Percentiles rank a stretch among this genome's conserved stretches.
Evolutionary conservation across 2,329 filamentous ascomycete species (phyloP).

Genomic region (Colletotrichum falcatum): DNA sequence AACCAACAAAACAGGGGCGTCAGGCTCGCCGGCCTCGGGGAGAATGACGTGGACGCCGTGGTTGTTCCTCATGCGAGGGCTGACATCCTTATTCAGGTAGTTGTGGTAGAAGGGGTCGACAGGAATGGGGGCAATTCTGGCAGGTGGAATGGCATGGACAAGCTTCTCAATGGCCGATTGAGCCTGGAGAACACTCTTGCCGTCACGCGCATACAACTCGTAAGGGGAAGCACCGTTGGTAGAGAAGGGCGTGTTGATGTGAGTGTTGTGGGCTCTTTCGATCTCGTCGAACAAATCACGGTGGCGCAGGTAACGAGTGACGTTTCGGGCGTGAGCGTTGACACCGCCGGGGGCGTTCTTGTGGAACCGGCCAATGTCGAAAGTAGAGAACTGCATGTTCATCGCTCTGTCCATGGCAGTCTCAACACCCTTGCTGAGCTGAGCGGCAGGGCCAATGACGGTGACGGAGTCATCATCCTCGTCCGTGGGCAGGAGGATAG

Average conservation of each 20-base stretch:
- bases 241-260: slow-evolving; percentile 83
- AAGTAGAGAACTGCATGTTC: slow-evolving; percentile 84
- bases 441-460: slow-evolving; percentile 82
- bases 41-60: slow-evolving; percentile 81
- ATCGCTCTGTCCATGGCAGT: slow-evolving; percentile 90
- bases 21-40: slow-evolving; percentile 70
- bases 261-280: slow-evolving; percentile 83
- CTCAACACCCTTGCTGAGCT: slow-evolving; percentile 80
- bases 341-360: slow-evolving; percentile 78
- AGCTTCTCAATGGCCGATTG: slow-evolving; percentile 81
- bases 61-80: slow-evolving; percentile 72
- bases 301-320: slow-evolving; percentile 89
- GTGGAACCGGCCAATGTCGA: slow-evolving; percentile 86
- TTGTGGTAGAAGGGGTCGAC: slow-evolving; percentile 85
- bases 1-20: slow-evolving; percentile 76
- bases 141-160: slow-evolving; percentile 79
- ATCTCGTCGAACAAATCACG: slow-evolving; percentile 85
- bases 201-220: slow-evolving; percentile 89
- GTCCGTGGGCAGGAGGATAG: slow-evolving; percentile 82
- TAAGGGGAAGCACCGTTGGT: slow-evolving; percentile 79
- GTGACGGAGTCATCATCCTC: slow-evolving; percentile 87
- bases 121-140: slow-evolving; percentile 73
- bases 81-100: slow-evolving; percentile 75
- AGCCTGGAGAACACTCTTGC: slow-evolving; percentile 83
- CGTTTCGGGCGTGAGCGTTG: slow-evolving; percentile 82